Percentiles rank a stretch among this genome's conserved stretches.
Evolutionary conservation across 2,329 filamentous ascomycete species (phyloP).

Genomic region (Colletotrichum limetticola): DNA sequence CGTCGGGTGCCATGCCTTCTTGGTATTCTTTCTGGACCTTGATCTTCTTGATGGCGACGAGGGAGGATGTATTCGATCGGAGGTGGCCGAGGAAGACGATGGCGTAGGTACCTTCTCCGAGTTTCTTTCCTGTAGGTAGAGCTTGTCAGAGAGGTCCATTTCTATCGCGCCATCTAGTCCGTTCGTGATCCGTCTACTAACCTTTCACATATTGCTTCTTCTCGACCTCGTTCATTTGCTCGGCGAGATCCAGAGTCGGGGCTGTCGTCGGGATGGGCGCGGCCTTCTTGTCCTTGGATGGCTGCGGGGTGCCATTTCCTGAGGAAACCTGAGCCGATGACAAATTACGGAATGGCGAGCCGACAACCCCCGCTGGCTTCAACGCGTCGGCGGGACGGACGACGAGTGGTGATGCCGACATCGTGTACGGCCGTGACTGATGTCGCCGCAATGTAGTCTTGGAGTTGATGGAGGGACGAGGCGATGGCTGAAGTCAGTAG

Average conservation of each 20-base stretch:
- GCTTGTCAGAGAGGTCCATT: background rate
- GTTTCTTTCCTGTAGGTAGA: constrained; percentile 75
- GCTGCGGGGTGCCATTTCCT: constrained; percentile 57
- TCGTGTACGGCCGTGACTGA: constrained; percentile 39
- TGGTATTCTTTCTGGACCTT: constrained; percentile 87
- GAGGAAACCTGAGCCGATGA: constrained; percentile 50
- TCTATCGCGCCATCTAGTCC: background rate
- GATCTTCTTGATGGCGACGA: constrained; percentile 95
- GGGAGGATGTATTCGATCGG: constrained; percentile 73
- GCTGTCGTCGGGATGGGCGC: constrained; percentile 40
- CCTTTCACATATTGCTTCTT: constrained; percentile 92
- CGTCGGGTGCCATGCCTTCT: constrained; percentile 93
- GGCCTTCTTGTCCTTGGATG: constrained; percentile 35
- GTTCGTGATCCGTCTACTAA: constrained; percentile 43
- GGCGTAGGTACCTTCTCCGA: constrained; percentile 97
- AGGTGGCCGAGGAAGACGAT: constrained; percentile 92
- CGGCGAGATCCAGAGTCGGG: constrained; percentile 70
- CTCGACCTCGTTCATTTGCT: constrained; percentile 84
- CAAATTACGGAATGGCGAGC: constrained; percentile 57
- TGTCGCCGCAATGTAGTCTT: background rate
- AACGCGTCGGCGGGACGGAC: constrained; percentile 50
- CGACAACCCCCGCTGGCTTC: constrained; percentile 46
- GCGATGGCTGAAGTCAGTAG: background rate
- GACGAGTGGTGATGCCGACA: constrained; percentile 61
- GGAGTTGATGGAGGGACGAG: constrained; percentile 11